These are phyloP conservation scores for Saturnispora mendoncae DNA, from an alignment of 805 yeast genomes.

Conservation along the genomic window DNA sequence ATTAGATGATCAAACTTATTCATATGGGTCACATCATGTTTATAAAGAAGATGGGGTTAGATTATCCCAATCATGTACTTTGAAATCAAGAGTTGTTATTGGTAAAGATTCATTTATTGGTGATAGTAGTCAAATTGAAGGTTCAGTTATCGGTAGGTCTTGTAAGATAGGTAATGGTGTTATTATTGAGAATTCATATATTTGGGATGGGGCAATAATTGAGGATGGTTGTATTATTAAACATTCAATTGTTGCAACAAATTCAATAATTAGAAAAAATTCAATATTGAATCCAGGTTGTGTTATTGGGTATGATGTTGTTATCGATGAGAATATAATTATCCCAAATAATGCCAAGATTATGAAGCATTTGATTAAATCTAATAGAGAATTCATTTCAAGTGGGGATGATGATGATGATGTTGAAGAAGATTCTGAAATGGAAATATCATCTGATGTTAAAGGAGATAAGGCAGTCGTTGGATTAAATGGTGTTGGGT, in stretches of 20 bases:
- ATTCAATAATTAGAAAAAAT: slow-evolving; percentile 45
- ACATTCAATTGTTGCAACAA: slow-evolving; percentile 63
- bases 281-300: slow-evolving; percentile 57
- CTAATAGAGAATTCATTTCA: slow-evolving; percentile 9
- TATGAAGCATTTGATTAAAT: slow-evolving; percentile 37
- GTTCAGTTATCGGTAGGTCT: slow-evolving; percentile 76
- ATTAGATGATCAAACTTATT: slow-evolving; percentile 59
- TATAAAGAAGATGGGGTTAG: slow-evolving; percentile 87
- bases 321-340: slow-evolving; percentile 44
- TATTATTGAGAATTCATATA: slow-evolving; percentile 59
- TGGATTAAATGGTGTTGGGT: slow-evolving; percentile 46
- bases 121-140: slow-evolving; percentile 54
- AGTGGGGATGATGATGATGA: slow-evolving; percentile 20
- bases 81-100: slow-evolving; percentile 72
- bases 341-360: slow-evolving; percentile 46
- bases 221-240: slow-evolving; percentile 53
- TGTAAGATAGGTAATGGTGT: slow-evolving; percentile 80
- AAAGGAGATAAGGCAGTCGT: slow-evolving; percentile 27
- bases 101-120: slow-evolving; percentile 75
- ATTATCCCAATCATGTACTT: slow-evolving; percentile 84
- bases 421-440: slow-evolving; percentile 15
- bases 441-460: slow-evolving; percentile 9
- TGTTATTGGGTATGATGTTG: slow-evolving; percentile 70
- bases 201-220: slow-evolving; percentile 78
- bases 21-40: slow-evolving; percentile 75